Evolutionary conservation across 2,329 filamentous ascomycete genomes (phyloP).

Genomic region (Aspergillus amoenus): DNA sequence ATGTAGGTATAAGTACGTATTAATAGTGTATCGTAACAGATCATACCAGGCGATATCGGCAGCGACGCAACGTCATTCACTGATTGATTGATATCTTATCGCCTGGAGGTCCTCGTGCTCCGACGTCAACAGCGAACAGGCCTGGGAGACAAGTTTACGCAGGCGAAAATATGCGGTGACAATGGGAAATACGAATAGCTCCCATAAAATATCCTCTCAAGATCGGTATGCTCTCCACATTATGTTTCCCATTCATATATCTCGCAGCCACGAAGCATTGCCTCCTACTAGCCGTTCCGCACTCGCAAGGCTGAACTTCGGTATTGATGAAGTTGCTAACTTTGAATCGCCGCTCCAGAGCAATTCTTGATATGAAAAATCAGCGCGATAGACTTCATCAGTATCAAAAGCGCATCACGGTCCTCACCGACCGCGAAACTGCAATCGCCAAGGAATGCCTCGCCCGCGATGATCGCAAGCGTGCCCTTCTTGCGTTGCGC

Average conservation of each 20-base stretch:
- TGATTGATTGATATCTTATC: not conserved
- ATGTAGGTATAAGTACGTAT: not conserved
- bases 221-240: slow-evolving; percentile 67
- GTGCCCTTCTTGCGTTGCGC: slow-evolving; percentile 82
- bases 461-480: slow-evolving; percentile 72
- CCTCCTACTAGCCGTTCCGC: not conserved
- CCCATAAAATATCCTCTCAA: slow-evolving; percentile 70
- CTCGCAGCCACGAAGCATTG: not conserved
- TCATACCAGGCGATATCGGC: not conserved
- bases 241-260: not conserved
- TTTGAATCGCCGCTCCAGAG: slow-evolving; percentile 53
- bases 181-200: slow-evolving; percentile 66
- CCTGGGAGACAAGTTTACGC: slow-evolving; percentile 1
- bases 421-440: slow-evolving; percentile 84
- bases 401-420: slow-evolving; percentile 86
- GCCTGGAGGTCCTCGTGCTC: not conserved
- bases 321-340: not conserved
- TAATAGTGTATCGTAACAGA: not conserved
- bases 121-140: not conserved
- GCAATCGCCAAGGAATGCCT: slow-evolving; percentile 82
- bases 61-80: slow-evolving; percentile 4
- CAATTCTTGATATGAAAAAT: slow-evolving; percentile 95
- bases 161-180: slow-evolving; percentile 29
- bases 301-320: not conserved
- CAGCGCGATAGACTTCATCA: slow-evolving; percentile 97